phyloP scores from a whole-genome alignment of 106 monocot genomes.

The Phalaenopsis equestris region DNA sequence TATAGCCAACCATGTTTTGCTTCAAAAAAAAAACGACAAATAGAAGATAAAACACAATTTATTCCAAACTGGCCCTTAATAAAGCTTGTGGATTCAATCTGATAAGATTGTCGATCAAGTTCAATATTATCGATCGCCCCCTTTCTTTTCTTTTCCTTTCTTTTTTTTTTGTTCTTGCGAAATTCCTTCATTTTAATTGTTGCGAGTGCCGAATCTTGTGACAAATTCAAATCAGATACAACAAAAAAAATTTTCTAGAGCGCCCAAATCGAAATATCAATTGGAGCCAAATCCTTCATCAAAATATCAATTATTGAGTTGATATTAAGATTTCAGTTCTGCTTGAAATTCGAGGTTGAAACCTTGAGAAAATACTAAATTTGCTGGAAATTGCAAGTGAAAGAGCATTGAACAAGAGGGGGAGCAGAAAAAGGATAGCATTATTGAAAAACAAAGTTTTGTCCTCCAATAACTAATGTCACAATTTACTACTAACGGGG shows the following conservation, averaged over 20 bases:
- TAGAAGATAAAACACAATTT: too few species aligned
- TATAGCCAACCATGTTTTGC: too few species aligned
- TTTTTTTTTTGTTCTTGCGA: neutral
- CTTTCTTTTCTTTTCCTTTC: too few species aligned
- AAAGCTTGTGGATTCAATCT: neutral
- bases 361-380: too few species aligned
- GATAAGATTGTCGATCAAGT: neutral
- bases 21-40: too few species aligned
- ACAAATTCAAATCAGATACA: neutral
- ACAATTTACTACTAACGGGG: too few species aligned
- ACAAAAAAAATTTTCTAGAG: neutral
- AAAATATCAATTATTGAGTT: neutral
- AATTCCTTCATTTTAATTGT: neutral
- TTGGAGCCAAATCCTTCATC: neutral
- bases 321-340: neutral
- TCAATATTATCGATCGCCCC: neutral
- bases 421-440: too few species aligned
- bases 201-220: neutral
- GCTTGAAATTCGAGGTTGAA: neutral
- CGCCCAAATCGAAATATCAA: neutral
- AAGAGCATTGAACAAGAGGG: too few species aligned
- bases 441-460: too few species aligned
- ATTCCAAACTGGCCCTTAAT: too few species aligned
- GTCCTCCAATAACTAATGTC: too few species aligned
- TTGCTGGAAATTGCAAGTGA: too few species aligned